Evolutionary conservation across 1,284 basidiomycete genomes (phyloP), one percentile per base, ranked within the genome.

Genomic region (Puccinia triticina): DNA sequence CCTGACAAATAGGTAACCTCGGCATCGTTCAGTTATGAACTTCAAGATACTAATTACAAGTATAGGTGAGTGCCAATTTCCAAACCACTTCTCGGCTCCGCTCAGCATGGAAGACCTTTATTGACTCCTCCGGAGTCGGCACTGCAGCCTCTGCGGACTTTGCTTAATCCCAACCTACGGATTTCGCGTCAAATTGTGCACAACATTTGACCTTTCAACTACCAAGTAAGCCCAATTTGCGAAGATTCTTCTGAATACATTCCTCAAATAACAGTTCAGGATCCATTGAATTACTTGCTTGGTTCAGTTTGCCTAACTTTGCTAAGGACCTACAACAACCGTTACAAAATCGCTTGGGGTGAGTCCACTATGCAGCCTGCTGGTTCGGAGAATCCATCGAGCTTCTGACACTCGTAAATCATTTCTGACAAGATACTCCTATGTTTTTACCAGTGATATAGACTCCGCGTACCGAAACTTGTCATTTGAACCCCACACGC

Each of bases 101-200:
- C 37, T 77, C 40, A 23, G 32, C 55, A 43, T 18, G 57, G 10
- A 53, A 4, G 14, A 29, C 10, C 14, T 18, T 4, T 29, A 14
- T 53, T 34, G 21, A 61, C 10, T 66, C 14, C 46, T 77, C 37
- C 14, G 23, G n/a, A 34, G n/a, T n/a, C n/a, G n/a, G n/a, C n/a
- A n/a, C 32, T 50, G 26, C 29, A 77, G 75, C 43, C 26, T 77
- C 26, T 77, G 75, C 46, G 59, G 75, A 34, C 40, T 77, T 66
- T 77, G 75, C 64, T 61, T 32, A n/a, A 48, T 77, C 34, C 75
- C 48, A 77, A 48, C 59, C 37, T 66, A 77, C 48, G 43, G 14
- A 46, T 77, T 64, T 77, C 61, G 59, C 4, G 61, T 77, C 61
- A 77, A 77, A 23, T 53, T 77, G 40, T 77, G 75, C 61, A 77